A percentile compares a stretch with the other conserved stretches of the same genome.
phyloP scores from a whole-genome alignment of 2,329 filamentous ascomycete species.

The Macroventuria anomochaeta region DNA sequence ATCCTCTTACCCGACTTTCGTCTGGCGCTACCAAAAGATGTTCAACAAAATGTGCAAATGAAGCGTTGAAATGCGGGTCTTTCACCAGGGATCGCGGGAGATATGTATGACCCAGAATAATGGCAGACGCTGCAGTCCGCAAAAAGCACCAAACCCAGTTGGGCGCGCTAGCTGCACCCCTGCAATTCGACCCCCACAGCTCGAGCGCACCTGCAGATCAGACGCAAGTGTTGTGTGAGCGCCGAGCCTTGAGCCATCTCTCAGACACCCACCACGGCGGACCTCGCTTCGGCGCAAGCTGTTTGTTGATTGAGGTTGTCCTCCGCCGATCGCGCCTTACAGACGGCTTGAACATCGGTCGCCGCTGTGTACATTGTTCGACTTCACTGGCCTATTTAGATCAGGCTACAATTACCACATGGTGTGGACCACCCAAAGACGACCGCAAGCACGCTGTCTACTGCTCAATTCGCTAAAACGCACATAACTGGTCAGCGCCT shows the following conservation, averaged over 20 bases:
- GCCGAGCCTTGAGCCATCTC: slow-evolving; percentile 6
- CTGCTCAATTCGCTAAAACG: no score
- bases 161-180: slow-evolving; percentile 16
- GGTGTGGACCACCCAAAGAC: background rate
- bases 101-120: slow-evolving; percentile 23
- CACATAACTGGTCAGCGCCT: background rate
- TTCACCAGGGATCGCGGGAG: slow-evolving; percentile 16
- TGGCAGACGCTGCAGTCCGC: slow-evolving; percentile 16
- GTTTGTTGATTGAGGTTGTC: slow-evolving; percentile 8
- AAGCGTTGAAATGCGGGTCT: slow-evolving; percentile 24
- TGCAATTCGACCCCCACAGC: slow-evolving; percentile 29
- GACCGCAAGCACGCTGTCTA: no score
- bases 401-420: background rate
- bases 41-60: slow-evolving; percentile 16
- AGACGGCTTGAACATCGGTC: background rate
- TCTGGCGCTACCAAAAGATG: slow-evolving; percentile 6
- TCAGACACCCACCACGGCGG: slow-evolving; percentile 5
- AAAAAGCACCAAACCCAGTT: background rate
- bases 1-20: slow-evolving; percentile 1
- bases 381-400: background rate
- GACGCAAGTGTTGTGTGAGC: slow-evolving; percentile 24
- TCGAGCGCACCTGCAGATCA: slow-evolving; percentile 32
- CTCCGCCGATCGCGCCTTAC: background rate
- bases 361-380: background rate
- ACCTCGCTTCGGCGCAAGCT: slow-evolving; percentile 6